Base-by-base conservation (phyloP, 371 early-diverging fungal genomes). In the Apophysomyces variabilis region DNA sequence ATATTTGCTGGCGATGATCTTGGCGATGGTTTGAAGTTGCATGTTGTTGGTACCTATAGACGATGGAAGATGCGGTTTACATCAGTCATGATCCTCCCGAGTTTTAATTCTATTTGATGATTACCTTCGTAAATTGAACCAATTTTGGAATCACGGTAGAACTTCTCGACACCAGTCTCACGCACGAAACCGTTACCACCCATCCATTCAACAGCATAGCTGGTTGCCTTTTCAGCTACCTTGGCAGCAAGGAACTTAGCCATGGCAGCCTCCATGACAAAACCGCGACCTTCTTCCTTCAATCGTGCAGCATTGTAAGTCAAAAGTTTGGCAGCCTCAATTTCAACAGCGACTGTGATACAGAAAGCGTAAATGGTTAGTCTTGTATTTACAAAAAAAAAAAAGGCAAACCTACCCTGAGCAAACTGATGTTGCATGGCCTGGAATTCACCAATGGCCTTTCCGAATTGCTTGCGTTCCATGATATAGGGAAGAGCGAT, bases 371-470 rank as follows among this genome's bases (percentile, higher is more conserved):
- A 26, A 26, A 26, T 26, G 32, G 32, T 26, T 26, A 26, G 32
- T 26, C 32, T 26, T 26, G 3, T 26, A 26, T 26, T 26, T 26
- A 3, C 32, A 18, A 18, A 18, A 18, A 18, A 18, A 18, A 26
- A 26, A 26, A 26, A 45, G 4, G 46, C 8, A 38, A 38, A 58
- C 62, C 64, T 64, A 77, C 77, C 79, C 82, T 98, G 95, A 54
- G 99, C 99, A 77, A 92, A 94, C 84, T 99, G 99, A 74, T 91
- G 90, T 81, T 99, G 97, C 93, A 97, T 92, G 7, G 95, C 96
- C 86, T 99, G 99, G 91, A 96, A 99, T 62, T 87, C 84, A 66
- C 95, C 97, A 58, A 99, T 93, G 21, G 69, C 67, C 58, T 86
- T 66, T 18, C 95, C 95, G 72, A 99, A 99, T 87, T 96, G 97